These are phyloP conservation scores for Xylaria sp. DNA, from an alignment of 2,329 filamentous ascomycete species.

Conservation along the genomic window DNA sequence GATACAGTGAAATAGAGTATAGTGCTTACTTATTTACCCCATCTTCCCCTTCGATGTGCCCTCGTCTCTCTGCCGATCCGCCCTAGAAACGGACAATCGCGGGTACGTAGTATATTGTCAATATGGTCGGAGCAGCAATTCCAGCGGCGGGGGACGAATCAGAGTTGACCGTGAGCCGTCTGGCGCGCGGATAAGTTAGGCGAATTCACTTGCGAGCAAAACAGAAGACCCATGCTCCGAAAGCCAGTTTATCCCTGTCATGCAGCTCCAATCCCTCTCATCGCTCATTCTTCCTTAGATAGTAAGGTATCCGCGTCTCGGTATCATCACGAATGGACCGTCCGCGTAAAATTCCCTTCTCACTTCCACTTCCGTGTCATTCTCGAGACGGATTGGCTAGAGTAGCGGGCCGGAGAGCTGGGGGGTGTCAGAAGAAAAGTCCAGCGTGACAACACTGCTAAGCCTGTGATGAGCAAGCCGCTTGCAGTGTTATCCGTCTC, in stretches of 20 bases:
- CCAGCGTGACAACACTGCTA: slow-evolving; percentile 3
- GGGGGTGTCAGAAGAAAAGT: not conserved
- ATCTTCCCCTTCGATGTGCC: slow-evolving; percentile 6
- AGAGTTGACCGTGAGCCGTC: slow-evolving; percentile 40
- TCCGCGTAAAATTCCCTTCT: slow-evolving; percentile 13
- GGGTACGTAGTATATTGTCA: slow-evolving; percentile 15
- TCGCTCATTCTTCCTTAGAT: slow-evolving; percentile 11
- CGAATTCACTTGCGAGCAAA: slow-evolving; percentile 17
- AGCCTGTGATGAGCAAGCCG: slow-evolving; percentile 17
- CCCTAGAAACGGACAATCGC: slow-evolving; percentile 13
- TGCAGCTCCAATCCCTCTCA: slow-evolving; percentile 28
- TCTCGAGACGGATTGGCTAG: slow-evolving; percentile 2
- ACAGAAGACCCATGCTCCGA: slow-evolving; percentile 33
- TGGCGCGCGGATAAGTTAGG: slow-evolving; percentile 45
- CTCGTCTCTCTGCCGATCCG: slow-evolving; percentile 29
- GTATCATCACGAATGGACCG: slow-evolving; percentile 19
- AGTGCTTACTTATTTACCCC: not conserved
- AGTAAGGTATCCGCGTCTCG: slow-evolving; percentile 19
- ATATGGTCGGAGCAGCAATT: slow-evolving; percentile 33
- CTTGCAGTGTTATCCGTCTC: slow-evolving; percentile 26
- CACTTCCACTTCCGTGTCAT: slow-evolving; percentile 1
- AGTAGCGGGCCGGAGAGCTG: slow-evolving; percentile 5
- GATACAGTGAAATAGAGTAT: not conserved
- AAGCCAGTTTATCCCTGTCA: slow-evolving; percentile 24
- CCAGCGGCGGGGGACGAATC: slow-evolving; percentile 45